phyloP scores from a whole-genome alignment of 2,329 filamentous ascomycete species.

The Aspergillus brasiliensis region DNA sequence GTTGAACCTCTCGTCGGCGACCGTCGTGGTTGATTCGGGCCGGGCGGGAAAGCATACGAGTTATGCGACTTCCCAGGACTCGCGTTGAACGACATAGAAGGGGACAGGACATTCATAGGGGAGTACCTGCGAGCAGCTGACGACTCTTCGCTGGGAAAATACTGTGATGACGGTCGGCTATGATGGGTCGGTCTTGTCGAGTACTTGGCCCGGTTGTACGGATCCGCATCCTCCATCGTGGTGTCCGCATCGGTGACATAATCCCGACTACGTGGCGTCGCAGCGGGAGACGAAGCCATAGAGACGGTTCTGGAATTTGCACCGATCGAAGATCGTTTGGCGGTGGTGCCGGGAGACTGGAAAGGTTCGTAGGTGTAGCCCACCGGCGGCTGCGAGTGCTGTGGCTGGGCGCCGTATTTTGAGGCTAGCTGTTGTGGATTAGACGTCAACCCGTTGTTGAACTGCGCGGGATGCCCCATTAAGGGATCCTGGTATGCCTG shows the following conservation, averaged over 20 bases:
- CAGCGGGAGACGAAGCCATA: slow-evolving; percentile 61
- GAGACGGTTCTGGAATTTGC: slow-evolving; percentile 53
- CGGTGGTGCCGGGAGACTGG: slow-evolving; percentile 47
- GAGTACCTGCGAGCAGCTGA: slow-evolving; percentile 89
- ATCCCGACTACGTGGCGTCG: slow-evolving; percentile 65
- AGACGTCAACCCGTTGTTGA: slow-evolving; percentile 56
- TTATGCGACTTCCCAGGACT: slow-evolving; percentile 59
- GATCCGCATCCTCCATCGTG: slow-evolving; percentile 86
- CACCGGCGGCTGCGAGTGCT: slow-evolving; percentile 54
- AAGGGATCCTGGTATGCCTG: slow-evolving; percentile 66
- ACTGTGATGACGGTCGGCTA: slow-evolving; percentile 70
- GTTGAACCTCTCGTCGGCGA: slow-evolving; percentile 72
- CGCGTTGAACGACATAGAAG: slow-evolving; percentile 74
- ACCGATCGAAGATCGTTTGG: slow-evolving; percentile 37
- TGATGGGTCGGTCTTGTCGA: slow-evolving; percentile 76
- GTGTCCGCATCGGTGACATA: slow-evolving; percentile 69
- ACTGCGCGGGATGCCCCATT: slow-evolving; percentile 64
- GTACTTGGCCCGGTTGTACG: slow-evolving; percentile 85
- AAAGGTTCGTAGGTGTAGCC: slow-evolving; percentile 71
- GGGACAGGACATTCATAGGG: slow-evolving; percentile 87
- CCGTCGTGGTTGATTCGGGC: slow-evolving; percentile 61
- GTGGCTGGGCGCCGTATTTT: slow-evolving; percentile 50
- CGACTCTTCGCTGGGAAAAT: slow-evolving; percentile 72
- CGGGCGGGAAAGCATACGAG: slow-evolving; percentile 57
- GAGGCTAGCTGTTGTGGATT: slow-evolving; percentile 54